Conservation (phyloP, 768 basidiomycete species). For the Dentipellis sp. region DNA sequence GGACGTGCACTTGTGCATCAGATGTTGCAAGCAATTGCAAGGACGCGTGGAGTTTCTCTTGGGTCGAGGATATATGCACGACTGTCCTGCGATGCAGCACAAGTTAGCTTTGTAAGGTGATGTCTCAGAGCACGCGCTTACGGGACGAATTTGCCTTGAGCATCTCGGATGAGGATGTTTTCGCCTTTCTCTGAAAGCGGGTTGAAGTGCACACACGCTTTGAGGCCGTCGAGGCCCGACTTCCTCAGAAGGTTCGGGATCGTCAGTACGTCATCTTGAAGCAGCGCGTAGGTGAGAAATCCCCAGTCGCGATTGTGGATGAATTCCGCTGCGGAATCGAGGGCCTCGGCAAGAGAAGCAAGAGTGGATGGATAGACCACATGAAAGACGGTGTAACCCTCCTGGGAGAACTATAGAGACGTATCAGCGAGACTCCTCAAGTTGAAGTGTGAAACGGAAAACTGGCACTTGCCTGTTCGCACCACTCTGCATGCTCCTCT, state of each 20-base stretch:
- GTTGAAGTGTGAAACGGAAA: not conserved
- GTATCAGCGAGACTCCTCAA: not conserved
- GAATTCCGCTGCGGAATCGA: constrained; percentile 9
- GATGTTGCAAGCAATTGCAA: constrained; percentile 18
- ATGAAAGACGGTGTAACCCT: constrained; percentile 30
- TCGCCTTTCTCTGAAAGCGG: constrained; percentile 19
- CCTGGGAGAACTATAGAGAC: constrained; percentile 24
- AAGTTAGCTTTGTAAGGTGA: not conserved
- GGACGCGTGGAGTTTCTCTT: constrained; percentile 25
- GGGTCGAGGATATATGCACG: constrained; percentile 28
- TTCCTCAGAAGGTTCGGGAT: constrained; percentile 5
- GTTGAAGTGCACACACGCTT: constrained; percentile 28
- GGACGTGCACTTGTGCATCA: constrained; percentile 15
- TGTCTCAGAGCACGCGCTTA: not conserved
- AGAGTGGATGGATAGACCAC: constrained; percentile 17
- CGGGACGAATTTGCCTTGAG: constrained; percentile 20
- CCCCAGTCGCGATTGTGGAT: constrained; percentile 19
- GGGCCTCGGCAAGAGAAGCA: constrained; percentile 11
- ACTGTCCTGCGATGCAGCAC: constrained; percentile 18
- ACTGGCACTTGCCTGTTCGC: constrained; percentile 23
- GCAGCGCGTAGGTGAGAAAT: constrained; percentile 24
- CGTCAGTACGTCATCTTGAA: constrained; percentile 13
- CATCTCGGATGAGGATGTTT: constrained; percentile 20
- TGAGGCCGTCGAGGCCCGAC: constrained; percentile 10
- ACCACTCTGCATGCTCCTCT: constrained; percentile 25